Evolutionary conservation across 495 filamentous ascomycete genomes (phyloP).

Genomic region (Xylaria bambusicola): DNA sequence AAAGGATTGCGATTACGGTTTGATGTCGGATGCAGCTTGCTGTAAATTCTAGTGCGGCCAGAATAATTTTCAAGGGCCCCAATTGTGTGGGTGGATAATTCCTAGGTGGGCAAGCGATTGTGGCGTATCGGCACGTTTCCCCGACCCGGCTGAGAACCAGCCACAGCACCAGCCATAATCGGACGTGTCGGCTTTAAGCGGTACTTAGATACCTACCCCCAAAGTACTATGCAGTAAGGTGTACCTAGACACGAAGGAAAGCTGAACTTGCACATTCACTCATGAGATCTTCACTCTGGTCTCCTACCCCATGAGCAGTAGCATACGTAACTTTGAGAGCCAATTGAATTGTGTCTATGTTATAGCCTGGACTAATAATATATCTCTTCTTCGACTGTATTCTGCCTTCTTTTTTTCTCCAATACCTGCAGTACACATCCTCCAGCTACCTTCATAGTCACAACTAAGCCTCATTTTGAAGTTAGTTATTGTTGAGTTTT

Average conservation of each 20-base stretch:
- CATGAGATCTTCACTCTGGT: too few species aligned
- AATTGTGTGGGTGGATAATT: slow-evolving; percentile 34
- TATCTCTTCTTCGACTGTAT: too few species aligned
- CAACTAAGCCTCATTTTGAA: too few species aligned
- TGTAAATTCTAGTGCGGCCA: slow-evolving; percentile 36
- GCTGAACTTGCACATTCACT: neutral
- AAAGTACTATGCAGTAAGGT: too few species aligned
- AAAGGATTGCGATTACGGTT: slow-evolving; percentile 30
- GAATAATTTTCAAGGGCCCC: slow-evolving; percentile 34
- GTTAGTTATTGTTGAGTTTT: neutral
- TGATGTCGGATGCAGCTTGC: slow-evolving; percentile 30
- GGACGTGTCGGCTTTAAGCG: neutral
- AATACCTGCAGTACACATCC: too few species aligned
- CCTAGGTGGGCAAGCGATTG: slow-evolving; percentile 22
- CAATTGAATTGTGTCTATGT: neutral
- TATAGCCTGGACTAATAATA: too few species aligned
- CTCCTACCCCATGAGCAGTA: too few species aligned
- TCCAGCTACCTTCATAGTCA: too few species aligned
- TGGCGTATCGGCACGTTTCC: slow-evolving; percentile 12
- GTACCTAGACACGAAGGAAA: too few species aligned
- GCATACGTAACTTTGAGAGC: neutral
- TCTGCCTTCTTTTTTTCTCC: too few species aligned
- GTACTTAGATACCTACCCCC: neutral
- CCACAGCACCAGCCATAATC: slow-evolving; percentile 13
- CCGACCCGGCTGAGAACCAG: slow-evolving; percentile 10